Base-by-base conservation (phyloP, 768 basidiomycete genomes). In the Auricularia cornea region DNA sequence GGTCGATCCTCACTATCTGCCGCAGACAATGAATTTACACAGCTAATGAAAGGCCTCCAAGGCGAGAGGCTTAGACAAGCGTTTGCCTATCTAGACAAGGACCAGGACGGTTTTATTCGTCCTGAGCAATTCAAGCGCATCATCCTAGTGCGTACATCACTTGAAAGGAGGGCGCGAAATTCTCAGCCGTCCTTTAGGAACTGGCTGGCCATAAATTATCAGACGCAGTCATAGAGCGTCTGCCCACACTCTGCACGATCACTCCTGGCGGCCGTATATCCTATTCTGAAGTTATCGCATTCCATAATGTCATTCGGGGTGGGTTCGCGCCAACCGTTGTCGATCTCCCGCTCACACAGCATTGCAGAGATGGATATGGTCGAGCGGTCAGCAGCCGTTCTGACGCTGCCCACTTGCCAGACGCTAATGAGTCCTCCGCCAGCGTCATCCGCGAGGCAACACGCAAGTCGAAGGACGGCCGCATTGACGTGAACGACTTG, bases 31-130 rank as follows among this genome's bases (percentile, higher is more conserved):
- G 95, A 98, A 75, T 98, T 98, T 77, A 97, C 94, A 32, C 95
- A 98, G 77, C 78, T 98, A 64, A 97, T 99, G 93, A 98, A 98
- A 76, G 96, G 94, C 51, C 83, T 98, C 62, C 97, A 98, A 78
- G 97, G 95, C 71, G 97, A 99, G 76, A 88, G 97, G 33, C 80
- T 99, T 62, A 90, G 97, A 65, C 97, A 99, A 77, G 90, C 94
- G 29, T 99, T 98, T 81, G 90, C 86, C 77, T 85, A 87, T 75
- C 82, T 98, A 72, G 96, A 98, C 75, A 77, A 80, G 59, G 89
- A 96, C 71, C 85, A 90, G 71, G 92, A 96, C 71, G 97, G 97
- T 54, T 93, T 96, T 77, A 98, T 99, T 75, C 81, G 79, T 67
- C 91, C 95, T 20, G 91, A 93, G 60, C 87, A 98, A 71, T 98